Percentiles rank a stretch among this genome's conserved stretches.
phyloP scores from a whole-genome alignment of 2,329 filamentous ascomycete species.

The Byssothecium circinans region DNA sequence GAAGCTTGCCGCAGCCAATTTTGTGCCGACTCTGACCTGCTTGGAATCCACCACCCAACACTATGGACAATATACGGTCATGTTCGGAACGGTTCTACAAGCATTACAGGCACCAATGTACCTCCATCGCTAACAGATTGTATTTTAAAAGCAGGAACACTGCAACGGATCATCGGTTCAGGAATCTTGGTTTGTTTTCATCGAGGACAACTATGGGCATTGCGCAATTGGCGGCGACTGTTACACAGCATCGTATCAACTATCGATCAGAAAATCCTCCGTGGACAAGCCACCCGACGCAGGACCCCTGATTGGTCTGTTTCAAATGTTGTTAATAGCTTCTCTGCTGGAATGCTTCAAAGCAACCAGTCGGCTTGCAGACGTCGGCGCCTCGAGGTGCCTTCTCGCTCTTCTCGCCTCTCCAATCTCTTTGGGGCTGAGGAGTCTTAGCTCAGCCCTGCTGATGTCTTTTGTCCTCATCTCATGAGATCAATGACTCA shows the following conservation, averaged over 20 bases:
- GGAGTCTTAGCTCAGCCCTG: neutral
- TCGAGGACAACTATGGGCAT: neutral
- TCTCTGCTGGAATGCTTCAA: conserved; percentile 10
- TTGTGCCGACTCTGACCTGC: neutral
- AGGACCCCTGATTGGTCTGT: conserved; percentile 15
- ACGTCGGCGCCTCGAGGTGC: conserved; percentile 13
- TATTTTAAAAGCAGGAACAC: too few species aligned
- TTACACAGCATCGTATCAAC: conserved; percentile 27
- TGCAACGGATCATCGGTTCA: too few species aligned
- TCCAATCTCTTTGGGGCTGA: too few species aligned
- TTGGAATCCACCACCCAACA: conserved; percentile 1
- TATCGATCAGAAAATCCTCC: conserved; percentile 20
- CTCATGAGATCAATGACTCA: too few species aligned
- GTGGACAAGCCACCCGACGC: conserved; percentile 20
- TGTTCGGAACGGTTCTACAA: neutral
- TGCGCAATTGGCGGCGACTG: conserved; percentile 10
- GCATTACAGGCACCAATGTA: neutral
- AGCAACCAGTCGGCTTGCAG: conserved; percentile 10
- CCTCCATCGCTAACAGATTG: neutral
- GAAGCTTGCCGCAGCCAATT: too few species aligned
- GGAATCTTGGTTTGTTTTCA: conserved; percentile 17
- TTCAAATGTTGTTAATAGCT: conserved; percentile 14
- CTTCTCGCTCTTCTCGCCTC: neutral
- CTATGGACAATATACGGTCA: conserved; percentile 5
- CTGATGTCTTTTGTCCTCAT: too few species aligned